phyloP scores from a whole-genome alignment of 768 basidiomycete species.

The Mycena metata region DNA sequence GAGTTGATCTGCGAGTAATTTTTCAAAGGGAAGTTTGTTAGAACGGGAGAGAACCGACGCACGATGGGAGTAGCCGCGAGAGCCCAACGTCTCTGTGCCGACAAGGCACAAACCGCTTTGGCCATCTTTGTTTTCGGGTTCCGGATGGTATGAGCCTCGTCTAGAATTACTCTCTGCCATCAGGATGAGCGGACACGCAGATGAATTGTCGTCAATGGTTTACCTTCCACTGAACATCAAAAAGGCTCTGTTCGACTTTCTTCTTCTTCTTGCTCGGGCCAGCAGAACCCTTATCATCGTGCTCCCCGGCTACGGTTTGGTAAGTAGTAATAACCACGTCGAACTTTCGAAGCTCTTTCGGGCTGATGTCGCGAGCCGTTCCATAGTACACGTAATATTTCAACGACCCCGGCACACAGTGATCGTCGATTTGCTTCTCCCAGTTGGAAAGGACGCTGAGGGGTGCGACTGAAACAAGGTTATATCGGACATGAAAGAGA shows the following conservation, averaged over 20 bases:
- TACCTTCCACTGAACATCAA: constrained; percentile 87
- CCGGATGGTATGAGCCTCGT: constrained; percentile 91
- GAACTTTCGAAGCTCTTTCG: constrained; percentile 71
- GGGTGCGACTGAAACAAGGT: constrained; percentile 70
- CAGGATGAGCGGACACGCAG: neutral
- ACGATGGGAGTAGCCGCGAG: constrained; percentile 92
- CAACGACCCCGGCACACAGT: constrained; percentile 68
- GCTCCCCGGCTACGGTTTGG: constrained; percentile 75
- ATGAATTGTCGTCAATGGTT: neutral
- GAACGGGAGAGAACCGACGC: constrained; percentile 46
- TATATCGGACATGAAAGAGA: neutral
- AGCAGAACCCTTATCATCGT: constrained; percentile 49
- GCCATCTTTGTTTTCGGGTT: constrained; percentile 92
- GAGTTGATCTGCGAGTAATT: constrained; percentile 77
- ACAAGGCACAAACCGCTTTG: constrained; percentile 71
- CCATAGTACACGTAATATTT: constrained; percentile 80
- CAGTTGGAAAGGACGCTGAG: constrained; percentile 90
- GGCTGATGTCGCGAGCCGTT: constrained; percentile 67
- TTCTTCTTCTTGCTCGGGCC: constrained; percentile 70
- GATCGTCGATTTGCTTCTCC: constrained; percentile 87
- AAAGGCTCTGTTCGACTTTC: constrained; percentile 70
- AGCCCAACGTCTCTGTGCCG: constrained; percentile 83
- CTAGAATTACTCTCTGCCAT: constrained; percentile 79
- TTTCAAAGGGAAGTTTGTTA: constrained; percentile 14
- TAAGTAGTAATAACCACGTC: constrained; percentile 92